phyloP scores from a whole-genome alignment of 163 green algal species.

The Scenedesmus sp. region DNA sequence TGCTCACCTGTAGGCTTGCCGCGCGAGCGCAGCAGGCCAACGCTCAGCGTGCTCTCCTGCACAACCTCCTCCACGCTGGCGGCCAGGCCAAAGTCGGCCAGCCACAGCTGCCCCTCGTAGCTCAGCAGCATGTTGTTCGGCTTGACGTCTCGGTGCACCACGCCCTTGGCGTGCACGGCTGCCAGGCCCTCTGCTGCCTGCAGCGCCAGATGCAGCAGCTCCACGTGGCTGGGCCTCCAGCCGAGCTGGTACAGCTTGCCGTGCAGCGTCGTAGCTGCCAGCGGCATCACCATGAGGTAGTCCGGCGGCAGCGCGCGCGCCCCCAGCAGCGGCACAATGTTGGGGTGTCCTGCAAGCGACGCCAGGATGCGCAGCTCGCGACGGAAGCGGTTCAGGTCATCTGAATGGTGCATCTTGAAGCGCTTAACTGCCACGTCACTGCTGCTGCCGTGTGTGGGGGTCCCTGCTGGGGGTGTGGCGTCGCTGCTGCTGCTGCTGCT shows the following conservation, averaged over 20 bases:
- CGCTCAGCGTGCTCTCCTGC: conserved; percentile 33
- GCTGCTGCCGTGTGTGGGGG: background rate
- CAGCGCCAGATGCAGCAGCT: conserved; percentile 55
- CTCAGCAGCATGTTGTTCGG: conserved; percentile 90
- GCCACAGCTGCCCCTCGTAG: conserved; percentile 77
- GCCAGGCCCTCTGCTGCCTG: conserved; percentile 72
- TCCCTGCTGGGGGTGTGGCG: background rate
- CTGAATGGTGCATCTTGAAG: conserved; percentile 68
- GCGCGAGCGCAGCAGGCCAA: conserved; percentile 49
- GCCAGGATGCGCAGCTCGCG: conserved; percentile 77
- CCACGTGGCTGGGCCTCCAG: conserved; percentile 63
- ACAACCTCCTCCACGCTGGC: conserved; percentile 48
- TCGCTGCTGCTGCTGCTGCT: conserved; percentile 15
- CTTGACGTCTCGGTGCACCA: conserved; percentile 95
- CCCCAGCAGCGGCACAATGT: conserved; percentile 70
- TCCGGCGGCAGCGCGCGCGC: conserved; percentile 65
- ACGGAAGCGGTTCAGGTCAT: conserved; percentile 83
- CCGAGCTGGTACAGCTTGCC: conserved; percentile 65
- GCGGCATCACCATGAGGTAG: conserved; percentile 82
- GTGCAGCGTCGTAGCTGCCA: conserved; percentile 67
- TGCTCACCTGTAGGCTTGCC: conserved; percentile 54
- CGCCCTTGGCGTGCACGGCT: conserved; percentile 71
- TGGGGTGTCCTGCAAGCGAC: conserved; percentile 61
- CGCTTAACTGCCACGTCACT: conserved; percentile 80
- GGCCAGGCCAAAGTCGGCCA: conserved; percentile 96